Percentiles rank a stretch among this genome's conserved stretches.
phyloP scores from a whole-genome alignment of 2,329 filamentous ascomycete genomes.

The Dothideomycetes sp. region DNA sequence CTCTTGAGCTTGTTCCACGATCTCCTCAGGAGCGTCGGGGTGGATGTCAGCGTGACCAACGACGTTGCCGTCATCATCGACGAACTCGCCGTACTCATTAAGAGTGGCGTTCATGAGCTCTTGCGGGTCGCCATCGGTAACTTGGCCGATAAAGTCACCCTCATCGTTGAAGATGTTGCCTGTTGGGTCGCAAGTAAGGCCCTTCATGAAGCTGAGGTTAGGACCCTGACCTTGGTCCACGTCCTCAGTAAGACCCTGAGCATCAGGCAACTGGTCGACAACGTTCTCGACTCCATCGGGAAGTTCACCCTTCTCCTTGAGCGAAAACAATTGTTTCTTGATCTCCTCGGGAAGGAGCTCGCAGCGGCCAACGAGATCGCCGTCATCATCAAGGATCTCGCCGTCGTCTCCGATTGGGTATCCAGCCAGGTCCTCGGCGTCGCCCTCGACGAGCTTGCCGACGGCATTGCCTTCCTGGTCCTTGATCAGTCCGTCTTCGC shows the following conservation, averaged over 20 bases:
- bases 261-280: constrained; percentile 24
- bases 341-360: constrained; percentile 40
- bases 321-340: constrained; percentile 33
- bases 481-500: constrained; percentile 46
- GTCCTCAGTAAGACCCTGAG: constrained; percentile 24
- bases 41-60: constrained; percentile 44
- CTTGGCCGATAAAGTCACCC: constrained; percentile 40
- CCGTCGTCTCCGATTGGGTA: constrained; percentile 46
- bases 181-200: constrained; percentile 37
- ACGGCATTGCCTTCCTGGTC: constrained; percentile 42
- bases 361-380: constrained; percentile 45
- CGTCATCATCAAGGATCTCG: constrained; percentile 47
- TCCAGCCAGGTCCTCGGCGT: constrained; percentile 43
- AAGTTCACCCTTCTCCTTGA: constrained; percentile 29
- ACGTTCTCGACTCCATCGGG: constrained; percentile 29
- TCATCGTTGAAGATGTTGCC: constrained; percentile 43
- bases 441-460: constrained; percentile 42
- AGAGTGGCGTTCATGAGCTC: constrained; percentile 40
- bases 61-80: constrained; percentile 46
- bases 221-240: constrained; percentile 32
- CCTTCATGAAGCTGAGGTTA: constrained; percentile 38
- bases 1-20: constrained; percentile 32
- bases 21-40: constrained; percentile 32
- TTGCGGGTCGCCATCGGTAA: constrained; percentile 40
- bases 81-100: constrained; percentile 46